Conservation (phyloP, 805 yeast species). For the Peterozyma xylosa region DNA sequence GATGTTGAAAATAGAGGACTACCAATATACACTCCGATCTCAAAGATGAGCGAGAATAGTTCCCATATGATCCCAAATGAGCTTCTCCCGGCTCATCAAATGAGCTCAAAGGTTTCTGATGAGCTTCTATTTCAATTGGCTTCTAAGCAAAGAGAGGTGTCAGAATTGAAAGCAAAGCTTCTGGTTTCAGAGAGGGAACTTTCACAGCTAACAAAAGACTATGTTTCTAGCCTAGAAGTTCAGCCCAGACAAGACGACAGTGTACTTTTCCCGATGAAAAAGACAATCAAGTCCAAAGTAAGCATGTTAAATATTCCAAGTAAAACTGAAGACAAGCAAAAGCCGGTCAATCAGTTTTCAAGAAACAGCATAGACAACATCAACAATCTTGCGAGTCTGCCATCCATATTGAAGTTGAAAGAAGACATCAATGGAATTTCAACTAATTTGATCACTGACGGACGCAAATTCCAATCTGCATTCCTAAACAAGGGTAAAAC, state of each 20-base stretch:
- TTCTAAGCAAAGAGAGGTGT: constrained; percentile 43
- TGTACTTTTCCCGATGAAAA: constrained; percentile 3
- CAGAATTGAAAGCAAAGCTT: constrained; percentile 41
- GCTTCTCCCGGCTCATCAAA: neutral
- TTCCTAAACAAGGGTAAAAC: constrained; percentile 17
- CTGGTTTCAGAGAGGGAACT: constrained; percentile 30
- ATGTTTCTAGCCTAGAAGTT: neutral
- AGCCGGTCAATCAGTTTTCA: neutral
- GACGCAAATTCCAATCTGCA: constrained; percentile 15
- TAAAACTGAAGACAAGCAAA: neutral
- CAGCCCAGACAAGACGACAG: neutral
- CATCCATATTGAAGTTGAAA: constrained; percentile 7
- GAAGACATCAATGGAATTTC: constrained; percentile 15
- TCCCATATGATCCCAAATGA: neutral
- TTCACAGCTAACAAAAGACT: constrained; percentile 4
- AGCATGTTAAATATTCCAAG: constrained; percentile 5
- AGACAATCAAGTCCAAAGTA: constrained; percentile 2
- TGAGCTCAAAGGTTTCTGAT: neutral
- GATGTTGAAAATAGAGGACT: constrained; percentile 15
- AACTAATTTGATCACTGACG: constrained; percentile 13
- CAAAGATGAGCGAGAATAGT: constrained; percentile 6
- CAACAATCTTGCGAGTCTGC: neutral
- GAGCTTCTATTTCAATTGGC: constrained; percentile 32
- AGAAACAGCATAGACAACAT: neutral
- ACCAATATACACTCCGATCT: constrained; percentile 28